A percentile compares a stretch with the other conserved stretches of the same genome.
phyloP scores from a whole-genome alignment of 495 filamentous ascomycete genomes.

The Neurospora sp. region DNA sequence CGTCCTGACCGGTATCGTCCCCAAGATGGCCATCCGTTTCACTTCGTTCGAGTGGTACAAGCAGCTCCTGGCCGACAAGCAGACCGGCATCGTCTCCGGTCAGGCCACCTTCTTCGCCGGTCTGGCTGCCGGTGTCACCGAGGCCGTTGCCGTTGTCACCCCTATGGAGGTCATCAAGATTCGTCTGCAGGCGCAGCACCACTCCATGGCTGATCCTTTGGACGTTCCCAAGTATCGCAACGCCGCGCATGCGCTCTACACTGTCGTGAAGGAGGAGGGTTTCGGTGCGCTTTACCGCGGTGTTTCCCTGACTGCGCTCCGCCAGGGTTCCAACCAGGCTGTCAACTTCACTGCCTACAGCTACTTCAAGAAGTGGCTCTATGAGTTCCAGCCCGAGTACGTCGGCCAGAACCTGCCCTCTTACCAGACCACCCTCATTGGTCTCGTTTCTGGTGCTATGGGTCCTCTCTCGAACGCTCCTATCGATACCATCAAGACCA shows the following conservation, averaged over 20 bases:
- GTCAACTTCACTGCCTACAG: slow-evolving; percentile 99
- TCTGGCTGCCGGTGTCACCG: slow-evolving; percentile 85
- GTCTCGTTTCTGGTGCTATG: slow-evolving; percentile 86
- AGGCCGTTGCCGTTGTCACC: slow-evolving; percentile 91
- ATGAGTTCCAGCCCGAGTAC: slow-evolving; percentile 56
- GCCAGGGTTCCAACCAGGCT: slow-evolving; percentile 95
- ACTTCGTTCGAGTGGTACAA: slow-evolving; percentile 97
- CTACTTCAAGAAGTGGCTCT: slow-evolving; percentile 73
- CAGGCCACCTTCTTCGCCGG: slow-evolving; percentile 82
- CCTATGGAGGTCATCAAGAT: slow-evolving; percentile 99
- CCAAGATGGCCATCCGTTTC: slow-evolving; percentile 99
- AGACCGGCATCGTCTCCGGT: slow-evolving; percentile 60
- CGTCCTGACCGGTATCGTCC: slow-evolving; percentile 91
- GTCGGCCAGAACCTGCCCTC: slow-evolving; percentile 53
- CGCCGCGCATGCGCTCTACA: slow-evolving; percentile 90
- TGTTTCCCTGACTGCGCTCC: slow-evolving; percentile 82
- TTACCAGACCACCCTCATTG: slow-evolving; percentile 86
- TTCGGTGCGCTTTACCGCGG: slow-evolving; percentile 80
- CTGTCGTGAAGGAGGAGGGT: slow-evolving; percentile 85
- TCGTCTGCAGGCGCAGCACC: slow-evolving; percentile 91
- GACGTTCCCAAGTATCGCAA: slow-evolving; percentile 95
- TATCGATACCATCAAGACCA: slow-evolving; percentile 98
- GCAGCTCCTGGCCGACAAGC: slow-evolving; percentile 59
- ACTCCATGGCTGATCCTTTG: slow-evolving; percentile 84
- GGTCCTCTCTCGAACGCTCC: slow-evolving; percentile 93